phyloP scores from a whole-genome alignment of 164 flowering plant species.

The Berberis vulgaris region DNA sequence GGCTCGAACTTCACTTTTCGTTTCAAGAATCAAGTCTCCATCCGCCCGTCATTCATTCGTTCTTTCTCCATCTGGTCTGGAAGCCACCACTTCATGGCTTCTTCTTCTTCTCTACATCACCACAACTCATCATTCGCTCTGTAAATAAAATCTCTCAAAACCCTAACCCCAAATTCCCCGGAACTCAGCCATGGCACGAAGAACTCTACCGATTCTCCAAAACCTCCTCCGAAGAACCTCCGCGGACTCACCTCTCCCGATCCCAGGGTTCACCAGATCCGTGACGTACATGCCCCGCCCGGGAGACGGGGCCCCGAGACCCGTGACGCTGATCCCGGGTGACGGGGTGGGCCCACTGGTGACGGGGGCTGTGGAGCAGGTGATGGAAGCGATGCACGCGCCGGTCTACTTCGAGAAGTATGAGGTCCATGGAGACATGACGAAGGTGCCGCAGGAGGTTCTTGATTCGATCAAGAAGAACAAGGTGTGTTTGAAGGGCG shows the following conservation, averaged over 20 bases:
- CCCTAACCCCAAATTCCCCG: no score
- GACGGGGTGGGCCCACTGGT: conserved; percentile 84
- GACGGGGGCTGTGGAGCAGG: conserved; percentile 80
- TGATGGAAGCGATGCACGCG: conserved; percentile 89
- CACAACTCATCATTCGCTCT: no score
- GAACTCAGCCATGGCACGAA: conserved; percentile 3
- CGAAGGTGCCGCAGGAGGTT: conserved; percentile 43
- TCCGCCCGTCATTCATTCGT: no score
- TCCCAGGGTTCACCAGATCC: conserved; percentile 22
- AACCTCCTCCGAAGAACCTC: conserved; percentile 9
- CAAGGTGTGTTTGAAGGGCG: conserved; percentile 87
- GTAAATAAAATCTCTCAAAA: no score
- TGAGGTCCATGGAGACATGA: conserved; percentile 68
- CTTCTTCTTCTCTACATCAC: no score
- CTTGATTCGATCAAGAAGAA: conserved; percentile 64
- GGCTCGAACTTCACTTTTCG: no score
- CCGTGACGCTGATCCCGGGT: conserved; percentile 75
- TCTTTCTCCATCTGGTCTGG: no score
- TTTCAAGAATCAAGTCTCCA: no score
- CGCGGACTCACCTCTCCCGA: neutral
- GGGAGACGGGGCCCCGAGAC: conserved; percentile 73
- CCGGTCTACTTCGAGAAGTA: conserved; percentile 73
- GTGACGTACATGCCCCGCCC: conserved; percentile 93
- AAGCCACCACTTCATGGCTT: no score
- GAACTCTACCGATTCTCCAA: conserved; percentile 26